A percentile compares a stretch with the other conserved stretches of the same genome.
phyloP scores from a whole-genome alignment of 768 basidiomycete species.

The Lactarius sanguifluus region DNA sequence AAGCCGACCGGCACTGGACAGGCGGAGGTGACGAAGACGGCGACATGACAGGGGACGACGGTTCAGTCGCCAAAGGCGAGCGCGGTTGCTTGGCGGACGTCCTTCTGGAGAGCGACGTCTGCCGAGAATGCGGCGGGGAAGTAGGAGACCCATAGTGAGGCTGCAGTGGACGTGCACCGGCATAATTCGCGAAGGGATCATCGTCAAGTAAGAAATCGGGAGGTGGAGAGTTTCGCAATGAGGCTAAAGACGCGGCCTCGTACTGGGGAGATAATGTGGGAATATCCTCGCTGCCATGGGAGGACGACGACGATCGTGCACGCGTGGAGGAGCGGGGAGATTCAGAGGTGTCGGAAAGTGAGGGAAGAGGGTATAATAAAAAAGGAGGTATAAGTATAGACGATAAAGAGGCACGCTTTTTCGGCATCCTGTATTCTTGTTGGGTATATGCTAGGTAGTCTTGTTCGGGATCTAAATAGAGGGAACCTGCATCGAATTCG shows the following conservation, averaged over 20 bases:
- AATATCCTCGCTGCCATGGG: conserved; percentile 15
- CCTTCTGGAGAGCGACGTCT: conserved; percentile 7
- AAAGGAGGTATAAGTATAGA: conserved; percentile 52
- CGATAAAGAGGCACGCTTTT: conserved; percentile 55
- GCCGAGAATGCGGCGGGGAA: conserved; percentile 21
- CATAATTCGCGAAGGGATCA: conserved; percentile 71
- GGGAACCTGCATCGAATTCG: conserved; percentile 8
- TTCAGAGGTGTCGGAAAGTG: conserved; percentile 31
- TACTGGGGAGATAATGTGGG: conserved; percentile 13
- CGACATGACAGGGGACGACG: conserved; percentile 2
- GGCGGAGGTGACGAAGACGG: conserved; percentile 6
- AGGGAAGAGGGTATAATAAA: conserved; percentile 35
- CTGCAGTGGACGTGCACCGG: conserved; percentile 32
- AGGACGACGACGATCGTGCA: conserved; percentile 28
- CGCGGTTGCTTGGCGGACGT: conserved; percentile 20
- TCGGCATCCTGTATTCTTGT: conserved; percentile 40
- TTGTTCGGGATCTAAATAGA: conserved; percentile 11
- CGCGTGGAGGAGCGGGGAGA: conserved; percentile 31
- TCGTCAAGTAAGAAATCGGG: conserved; percentile 54
- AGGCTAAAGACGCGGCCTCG: conserved; percentile 13
- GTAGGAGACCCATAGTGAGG: conserved; percentile 25
- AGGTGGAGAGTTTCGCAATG: conserved; percentile 35
- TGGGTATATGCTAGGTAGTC: conserved; percentile 14
- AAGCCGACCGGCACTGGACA: conserved; percentile 28
- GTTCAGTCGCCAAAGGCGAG: conserved; percentile 24